phyloP scores from a whole-genome alignment of 108 stramenopile genomes.

The Fistulifera solaris region DNA sequence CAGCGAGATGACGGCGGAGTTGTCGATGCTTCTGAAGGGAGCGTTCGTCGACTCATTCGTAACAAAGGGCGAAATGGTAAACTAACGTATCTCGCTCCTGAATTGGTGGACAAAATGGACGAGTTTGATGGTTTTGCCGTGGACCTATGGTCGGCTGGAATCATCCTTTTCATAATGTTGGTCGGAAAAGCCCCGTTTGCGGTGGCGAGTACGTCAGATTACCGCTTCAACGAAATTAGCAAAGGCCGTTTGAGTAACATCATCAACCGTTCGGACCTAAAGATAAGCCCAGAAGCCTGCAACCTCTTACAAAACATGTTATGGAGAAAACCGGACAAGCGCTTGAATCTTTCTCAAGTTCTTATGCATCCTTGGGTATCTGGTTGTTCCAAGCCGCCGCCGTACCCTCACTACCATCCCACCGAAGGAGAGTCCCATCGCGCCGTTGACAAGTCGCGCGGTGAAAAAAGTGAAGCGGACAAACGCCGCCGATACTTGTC shows the following conservation, averaged over 20 bases:
- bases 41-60: slow-evolving; percentile 36
- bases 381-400: neutral
- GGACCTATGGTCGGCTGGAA: slow-evolving; percentile 80
- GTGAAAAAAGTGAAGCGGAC: too few species aligned
- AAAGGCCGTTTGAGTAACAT: slow-evolving; percentile 37
- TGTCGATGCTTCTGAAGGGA: slow-evolving; percentile 49
- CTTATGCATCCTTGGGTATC: slow-evolving; percentile 71
- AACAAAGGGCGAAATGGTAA: slow-evolving; percentile 64
- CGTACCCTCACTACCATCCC: too few species aligned
- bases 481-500: too few species aligned
- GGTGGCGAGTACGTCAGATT: slow-evolving; percentile 46
- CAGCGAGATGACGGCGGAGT: slow-evolving; percentile 19
- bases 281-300: slow-evolving; percentile 33
- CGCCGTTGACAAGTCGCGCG: too few species aligned
- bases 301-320: slow-evolving; percentile 84
- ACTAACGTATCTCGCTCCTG: slow-evolving; percentile 79
- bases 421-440: too few species aligned
- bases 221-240: slow-evolving; percentile 43
- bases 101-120: slow-evolving; percentile 38
- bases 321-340: slow-evolving; percentile 40
- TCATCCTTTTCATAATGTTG: slow-evolving; percentile 72
- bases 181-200: slow-evolving; percentile 64
- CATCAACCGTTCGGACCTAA: slow-evolving; percentile 27
- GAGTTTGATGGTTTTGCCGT: slow-evolving; percentile 70
- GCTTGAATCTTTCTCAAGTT: slow-evolving; percentile 60